A percentile compares a stretch with the other conserved stretches of the same genome.
These are phyloP conservation scores for Euphorbia schlechtendalii DNA, from an alignment of 441 rosid genomes.

Conservation along the genomic window DNA sequence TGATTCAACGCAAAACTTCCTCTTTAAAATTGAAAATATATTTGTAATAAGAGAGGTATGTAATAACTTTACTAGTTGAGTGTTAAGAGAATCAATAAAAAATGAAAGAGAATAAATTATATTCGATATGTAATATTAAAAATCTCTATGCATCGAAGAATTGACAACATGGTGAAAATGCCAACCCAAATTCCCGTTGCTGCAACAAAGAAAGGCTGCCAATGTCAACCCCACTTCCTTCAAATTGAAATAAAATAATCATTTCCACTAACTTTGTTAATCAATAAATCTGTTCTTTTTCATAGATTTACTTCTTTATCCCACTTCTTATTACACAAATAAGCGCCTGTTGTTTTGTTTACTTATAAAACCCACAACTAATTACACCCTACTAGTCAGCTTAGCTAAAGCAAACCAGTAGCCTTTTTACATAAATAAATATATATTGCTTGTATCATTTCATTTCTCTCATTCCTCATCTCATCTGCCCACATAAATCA, in stretches of 20 bases:
- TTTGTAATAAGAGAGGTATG: too few relatives aligned
- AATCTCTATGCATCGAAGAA: slow-evolving; percentile 17
- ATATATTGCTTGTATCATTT: slow-evolving; percentile 1
- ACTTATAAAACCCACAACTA: slow-evolving; percentile 3
- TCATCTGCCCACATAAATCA: slow-evolving; percentile 11
- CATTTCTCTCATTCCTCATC: slow-evolving; percentile 14
- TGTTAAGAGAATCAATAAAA: too few relatives aligned
- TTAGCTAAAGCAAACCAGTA: background rate
- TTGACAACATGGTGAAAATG: slow-evolving; percentile 19
- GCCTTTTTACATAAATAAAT: background rate
- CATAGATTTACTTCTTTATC: background rate
- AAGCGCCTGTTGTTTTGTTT: slow-evolving; percentile 6
- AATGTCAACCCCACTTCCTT: slow-evolving; percentile 33
- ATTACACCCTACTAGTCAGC: background rate
- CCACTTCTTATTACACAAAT: slow-evolving; percentile 10
- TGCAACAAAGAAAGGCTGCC: slow-evolving; percentile 22
- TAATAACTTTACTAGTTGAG: too few relatives aligned
- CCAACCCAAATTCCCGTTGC: slow-evolving; percentile 18
- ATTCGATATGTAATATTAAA: too few relatives aligned
- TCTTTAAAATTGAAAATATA: too few relatives aligned
- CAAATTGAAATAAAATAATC: slow-evolving; percentile 8
- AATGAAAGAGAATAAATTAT: too few relatives aligned
- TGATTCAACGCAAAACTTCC: too few relatives aligned
- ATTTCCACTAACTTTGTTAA: slow-evolving; percentile 12
- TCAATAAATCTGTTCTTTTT: background rate